Conservation (phyloP, 352 stramenopile species). For the Phytopythium mirpurense region DNA sequence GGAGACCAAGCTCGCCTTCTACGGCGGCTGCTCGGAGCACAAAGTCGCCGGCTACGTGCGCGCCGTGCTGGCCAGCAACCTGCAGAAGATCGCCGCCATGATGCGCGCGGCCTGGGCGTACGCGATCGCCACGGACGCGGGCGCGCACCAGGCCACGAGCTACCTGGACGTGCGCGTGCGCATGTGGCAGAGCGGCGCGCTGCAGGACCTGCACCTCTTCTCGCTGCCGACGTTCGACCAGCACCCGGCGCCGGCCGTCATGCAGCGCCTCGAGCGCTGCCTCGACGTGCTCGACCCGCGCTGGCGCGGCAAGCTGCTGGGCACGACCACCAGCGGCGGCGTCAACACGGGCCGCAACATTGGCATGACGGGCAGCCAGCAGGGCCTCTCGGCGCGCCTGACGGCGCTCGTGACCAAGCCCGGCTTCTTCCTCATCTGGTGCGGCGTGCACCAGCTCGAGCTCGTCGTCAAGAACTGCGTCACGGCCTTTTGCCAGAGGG, state of each 20-base stretch:
- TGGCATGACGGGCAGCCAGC: conserved; percentile 38
- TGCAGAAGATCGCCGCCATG: conserved; percentile 60
- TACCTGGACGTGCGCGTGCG: conserved; percentile 55
- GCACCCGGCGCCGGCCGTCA: conserved; percentile 25
- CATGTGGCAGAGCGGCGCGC: conserved; percentile 39
- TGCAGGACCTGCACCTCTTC: conserved; percentile 59
- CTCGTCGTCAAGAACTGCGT: conserved; percentile 56
- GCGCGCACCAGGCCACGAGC: conserved; percentile 41
- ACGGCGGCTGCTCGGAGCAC: conserved; percentile 41
- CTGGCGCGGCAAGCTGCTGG: conserved; percentile 50
- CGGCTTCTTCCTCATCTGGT: conserved; percentile 59
- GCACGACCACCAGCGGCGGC: conserved; percentile 38
- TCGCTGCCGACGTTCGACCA: conserved; percentile 39
- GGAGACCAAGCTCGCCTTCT: conserved; percentile 49
- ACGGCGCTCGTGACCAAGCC: conserved; percentile 35
- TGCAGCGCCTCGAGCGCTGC: conserved; percentile 28
- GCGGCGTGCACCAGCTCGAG: conserved; percentile 48
- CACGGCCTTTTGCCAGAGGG: conserved; percentile 30
- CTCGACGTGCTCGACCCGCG: conserved; percentile 45
- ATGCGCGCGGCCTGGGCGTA: conserved; percentile 59
- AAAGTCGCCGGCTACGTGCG: conserved; percentile 46
- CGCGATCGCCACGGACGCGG: conserved; percentile 37
- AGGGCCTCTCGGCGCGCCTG: conserved; percentile 36
- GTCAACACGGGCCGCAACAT: conserved; percentile 34
- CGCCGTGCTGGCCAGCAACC: conserved; percentile 47